Percentiles rank a stretch among this genome's conserved stretches.
phyloP scores from a whole-genome alignment of 345 rosid species.

The Capsella bursapastoris region DNA sequence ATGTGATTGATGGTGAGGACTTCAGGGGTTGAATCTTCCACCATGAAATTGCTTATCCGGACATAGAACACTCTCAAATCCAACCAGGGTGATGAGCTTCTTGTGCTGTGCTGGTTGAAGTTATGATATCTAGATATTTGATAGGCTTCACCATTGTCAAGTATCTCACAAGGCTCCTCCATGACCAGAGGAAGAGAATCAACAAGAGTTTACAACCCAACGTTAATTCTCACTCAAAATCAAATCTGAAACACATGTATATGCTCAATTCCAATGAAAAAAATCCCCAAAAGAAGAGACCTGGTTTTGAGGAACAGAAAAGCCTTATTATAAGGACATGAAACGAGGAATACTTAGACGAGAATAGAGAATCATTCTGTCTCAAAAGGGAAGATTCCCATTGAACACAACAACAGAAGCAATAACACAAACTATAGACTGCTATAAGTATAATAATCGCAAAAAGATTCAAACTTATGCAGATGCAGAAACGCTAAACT shows the following conservation, averaged over 20 bases:
- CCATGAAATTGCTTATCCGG: constrained; percentile 63
- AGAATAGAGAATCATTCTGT: constrained; percentile 29
- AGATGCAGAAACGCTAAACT: constrained; percentile 22
- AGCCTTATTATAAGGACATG: constrained; percentile 15
- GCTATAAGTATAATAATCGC: background rate
- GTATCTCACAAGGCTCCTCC: constrained; percentile 58
- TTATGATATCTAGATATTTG: constrained; percentile 45
- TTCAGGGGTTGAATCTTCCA: constrained; percentile 69
- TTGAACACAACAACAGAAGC: constrained; percentile 25
- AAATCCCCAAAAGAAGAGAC: constrained; percentile 27
- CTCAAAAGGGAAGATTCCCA: constrained; percentile 33
- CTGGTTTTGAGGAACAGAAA: constrained; percentile 41
- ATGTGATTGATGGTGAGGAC: constrained; percentile 71
- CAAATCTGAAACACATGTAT: background rate
- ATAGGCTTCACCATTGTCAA: constrained; percentile 48
- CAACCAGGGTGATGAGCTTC: constrained; percentile 65
- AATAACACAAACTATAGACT: constrained; percentile 15
- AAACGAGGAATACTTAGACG: constrained; percentile 15
- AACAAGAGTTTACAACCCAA: constrained; percentile 10
- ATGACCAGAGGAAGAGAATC: constrained; percentile 45
- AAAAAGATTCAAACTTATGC: constrained; percentile 29
- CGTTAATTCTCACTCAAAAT: constrained; percentile 14
- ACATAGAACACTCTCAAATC: constrained; percentile 92
- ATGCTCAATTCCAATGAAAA: constrained; percentile 19
- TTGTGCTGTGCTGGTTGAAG: constrained; percentile 41